Base-by-base conservation (phyloP, 2,329 filamentous ascomycete species). In the Pestalotiopsis sp. region DNA sequence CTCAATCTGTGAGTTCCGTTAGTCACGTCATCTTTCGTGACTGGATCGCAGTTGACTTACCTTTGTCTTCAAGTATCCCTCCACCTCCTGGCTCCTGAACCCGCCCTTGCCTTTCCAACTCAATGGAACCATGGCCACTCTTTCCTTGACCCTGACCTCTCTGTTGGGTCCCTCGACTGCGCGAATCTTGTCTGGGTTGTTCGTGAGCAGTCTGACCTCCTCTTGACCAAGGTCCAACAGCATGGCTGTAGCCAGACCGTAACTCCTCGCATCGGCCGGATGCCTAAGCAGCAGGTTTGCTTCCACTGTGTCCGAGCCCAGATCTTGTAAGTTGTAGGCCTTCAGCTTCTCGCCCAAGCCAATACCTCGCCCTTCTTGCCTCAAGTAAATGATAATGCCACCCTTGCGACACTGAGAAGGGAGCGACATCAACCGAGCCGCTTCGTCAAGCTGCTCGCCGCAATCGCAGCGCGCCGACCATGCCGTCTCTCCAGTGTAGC, bases 381-480 rank as follows among this genome's bases (percentile, higher is more conserved):
- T 91, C 25, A 99, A 86, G 78, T 99, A 99, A 74, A 99, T 91
- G 73, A 99, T 97, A 67, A 97, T 94, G 41, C 96, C 96, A 17
- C 95, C 95, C 1, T 85, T 84, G 2, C 84, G 87, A 66, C 84
- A 78, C 74, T 85, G 85, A 70, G 83, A 79, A 11, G 90, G 91
- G 36, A 94, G 83, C 17, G 92, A 92, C 96, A 99, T 99, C 2
- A 99, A 84, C 31, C 96, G 89, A 1, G 95, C 96, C 1, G 96
- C 96, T 83, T 99, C 96, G 79, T 99, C 96, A 2, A 99, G 87
- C 80, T 99, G 96, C 82, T 99, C 96, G 68, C 96, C 96, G 79
- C 96, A 99, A 82, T 99, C 96, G 83, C 96, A 99, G 36, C 96
- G 91, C 45, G 96, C 95, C 7, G 95, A 98, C 96, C 96, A 98